Base-by-base conservation (phyloP, 805 yeast species). In the Metschnikowia hibisci region DNA sequence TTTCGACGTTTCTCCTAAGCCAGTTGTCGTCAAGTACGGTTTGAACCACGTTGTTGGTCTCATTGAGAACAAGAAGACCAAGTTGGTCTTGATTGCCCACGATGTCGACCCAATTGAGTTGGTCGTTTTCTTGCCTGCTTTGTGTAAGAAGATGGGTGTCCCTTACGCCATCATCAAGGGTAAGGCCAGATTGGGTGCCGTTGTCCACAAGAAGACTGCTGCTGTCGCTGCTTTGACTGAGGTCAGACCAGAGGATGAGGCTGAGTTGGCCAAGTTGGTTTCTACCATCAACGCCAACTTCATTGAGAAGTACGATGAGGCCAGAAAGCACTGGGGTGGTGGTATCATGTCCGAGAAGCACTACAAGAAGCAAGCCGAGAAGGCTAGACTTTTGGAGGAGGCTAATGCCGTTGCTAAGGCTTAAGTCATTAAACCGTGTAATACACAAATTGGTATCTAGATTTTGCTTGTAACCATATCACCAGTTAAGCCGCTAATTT, bases 261-360 rank as follows among this genome's bases (percentile, higher is more conserved):
- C 96, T 67, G 89, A 87, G 66, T 82, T 91, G 64, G 89, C 97
- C 60, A 86, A 87, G 72, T 81, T 91, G 66, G 81, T 93, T 60
- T 84, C 96, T 47, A 84, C 98, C 66, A 81, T 91, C 73, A 82
- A 88, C 77, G 84, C 95, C 59, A 89, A 88, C 93, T 91, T 84
- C 76, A 71, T 74, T 63, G 96, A 87, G 69, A 87, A 88, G 77
- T 87, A 84, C 85, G 97, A 91, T 67, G 97, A 93, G 62, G 67
- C 80, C 69, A 91, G 95, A 82, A 89, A 87, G 78, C 96, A 88
- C 84, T 91, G 99, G 99, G 98, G 98, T 81, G 99, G 99, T 81
- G 99, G 99, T 81, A 69, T 88, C 74, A 78, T 93, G 81, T 96
- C 98, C 74, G 77, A 85, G 62, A 93, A 91, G 81, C 88, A 97